Base-by-base conservation (phyloP, 2,329 filamentous ascomycete genomes). In the Sclerotinia sclerotiorum region DNA sequence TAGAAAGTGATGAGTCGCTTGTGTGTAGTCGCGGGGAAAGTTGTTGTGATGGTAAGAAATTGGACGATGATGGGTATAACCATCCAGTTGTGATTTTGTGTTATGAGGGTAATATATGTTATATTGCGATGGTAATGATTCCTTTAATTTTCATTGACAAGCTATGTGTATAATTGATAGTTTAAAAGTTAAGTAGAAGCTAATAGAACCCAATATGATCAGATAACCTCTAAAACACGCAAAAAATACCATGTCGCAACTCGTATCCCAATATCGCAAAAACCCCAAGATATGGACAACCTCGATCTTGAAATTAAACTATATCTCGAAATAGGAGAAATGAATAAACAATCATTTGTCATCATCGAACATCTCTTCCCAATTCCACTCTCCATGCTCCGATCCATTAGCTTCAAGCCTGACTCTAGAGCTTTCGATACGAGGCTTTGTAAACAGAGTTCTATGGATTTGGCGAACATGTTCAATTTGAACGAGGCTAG, bases 21-120 rank as follows among this genome's bases (percentile, higher is more conserved):
- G 17, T 10, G 10, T 64, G 61, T 44, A 24, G 6, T n/a, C 61
- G 61, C 8, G 61, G 35, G 39, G 15, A 54, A n/a, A n/a, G 6
- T 55, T 64, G 61, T 13, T 64, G 61, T 24, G n/a, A 27, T 17
- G 49, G 49, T 3, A 21, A 5, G 24, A n/a, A 42, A 27, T 29
- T 64, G 35, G 19, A 64, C 17, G 32, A 54, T 44, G 49, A 54
- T 27, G 61, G 61, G 4, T 64, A 64, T 19, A 55, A 64, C 13
- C 61, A 64, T 15, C 61, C 61, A 11, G 49, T 55, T 11, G 35
- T 64, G 10, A 55, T 64, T 11, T 55, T 64, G n/a, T n/a, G 39
- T 32, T n/a, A 39, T 27, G 21, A 51, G 15, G 46, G 4, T 7
- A n/a, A 2, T 13, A 13, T 5, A 39, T 64, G 61, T 29, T 64